These are phyloP conservation scores for Rosa chinensis DNA, from an alignment of 306 rosid genomes.

Conservation along the genomic window DNA sequence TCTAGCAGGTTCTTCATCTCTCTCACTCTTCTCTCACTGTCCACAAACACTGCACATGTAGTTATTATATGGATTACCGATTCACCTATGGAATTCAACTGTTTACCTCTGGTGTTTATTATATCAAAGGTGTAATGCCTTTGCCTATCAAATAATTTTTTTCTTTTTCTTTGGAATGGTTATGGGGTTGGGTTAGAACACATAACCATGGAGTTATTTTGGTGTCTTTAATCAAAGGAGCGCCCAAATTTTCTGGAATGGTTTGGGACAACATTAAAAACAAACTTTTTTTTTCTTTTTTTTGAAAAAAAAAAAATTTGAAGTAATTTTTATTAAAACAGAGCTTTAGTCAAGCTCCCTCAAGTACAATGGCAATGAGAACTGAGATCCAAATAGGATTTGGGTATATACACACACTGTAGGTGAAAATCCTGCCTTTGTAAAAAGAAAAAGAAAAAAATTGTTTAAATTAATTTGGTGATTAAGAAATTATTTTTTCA, in stretches of 20 bases:
- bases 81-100: neutral
- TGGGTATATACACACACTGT: neutral
- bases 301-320: too few species aligned
- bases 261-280: neutral
- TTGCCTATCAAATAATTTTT: neutral
- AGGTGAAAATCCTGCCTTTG: neutral
- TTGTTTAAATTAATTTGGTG: too few species aligned
- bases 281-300: too few species aligned
- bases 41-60: neutral
- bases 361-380: neutral
- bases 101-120: neutral
- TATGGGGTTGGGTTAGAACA: neutral
- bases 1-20: constrained; percentile 45
- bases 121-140: neutral
- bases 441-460: neutral
- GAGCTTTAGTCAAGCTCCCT: neutral
- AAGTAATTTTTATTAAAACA: neutral
- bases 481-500: neutral
- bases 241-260: neutral
- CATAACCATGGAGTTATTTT: neutral
- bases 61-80: neutral
- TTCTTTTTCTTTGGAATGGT: neutral
- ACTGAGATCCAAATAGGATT: neutral
- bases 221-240: neutral
- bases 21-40: neutral